Percentiles rank a stretch among this genome's conserved stretches.
Evolutionary conservation across 2,329 filamentous ascomycete genomes (phyloP).

Genomic region (Cordyceps fumosorosea): DNA sequence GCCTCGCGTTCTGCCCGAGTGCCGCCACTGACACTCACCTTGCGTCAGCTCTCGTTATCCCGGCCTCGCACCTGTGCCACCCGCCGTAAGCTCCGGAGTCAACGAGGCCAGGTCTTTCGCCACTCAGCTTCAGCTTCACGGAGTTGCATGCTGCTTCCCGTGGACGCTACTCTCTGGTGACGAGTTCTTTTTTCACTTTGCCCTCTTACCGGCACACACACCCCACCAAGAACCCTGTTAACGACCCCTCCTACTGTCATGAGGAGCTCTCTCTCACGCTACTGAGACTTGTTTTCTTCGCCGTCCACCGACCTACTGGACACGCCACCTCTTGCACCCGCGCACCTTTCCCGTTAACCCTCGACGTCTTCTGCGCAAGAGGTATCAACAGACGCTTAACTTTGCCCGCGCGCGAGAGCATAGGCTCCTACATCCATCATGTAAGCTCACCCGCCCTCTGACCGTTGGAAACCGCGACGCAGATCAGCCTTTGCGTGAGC

Average conservation of each 20-base stretch:
- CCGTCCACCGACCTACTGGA: background rate
- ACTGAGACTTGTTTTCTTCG: background rate
- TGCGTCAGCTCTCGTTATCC: constrained; percentile 8
- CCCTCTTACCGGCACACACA: background rate
- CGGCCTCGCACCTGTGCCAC: background rate
- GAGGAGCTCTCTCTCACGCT: constrained; percentile 1
- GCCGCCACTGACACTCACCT: constrained; percentile 7
- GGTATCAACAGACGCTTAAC: background rate
- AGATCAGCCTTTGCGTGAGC: background rate
- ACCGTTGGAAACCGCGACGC: background rate
- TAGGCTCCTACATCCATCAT: constrained; percentile 24
- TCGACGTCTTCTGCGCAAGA: background rate
- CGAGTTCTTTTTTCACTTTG: background rate
- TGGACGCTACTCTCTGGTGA: background rate
- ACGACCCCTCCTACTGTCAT: constrained; percentile 10
- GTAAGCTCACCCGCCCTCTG: constrained; percentile 22
- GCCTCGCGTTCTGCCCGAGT: background rate
- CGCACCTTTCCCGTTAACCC: background rate
- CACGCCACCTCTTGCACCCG: background rate
- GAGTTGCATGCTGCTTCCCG: background rate
- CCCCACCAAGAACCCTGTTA: constrained; percentile 5
- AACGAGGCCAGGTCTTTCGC: background rate
- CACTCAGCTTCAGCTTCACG: background rate
- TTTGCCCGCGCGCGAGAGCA: background rate
- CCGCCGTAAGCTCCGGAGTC: constrained; percentile 1